Base-by-base conservation (phyloP, 331 rosid species). In the Acacia concinna region DNA sequence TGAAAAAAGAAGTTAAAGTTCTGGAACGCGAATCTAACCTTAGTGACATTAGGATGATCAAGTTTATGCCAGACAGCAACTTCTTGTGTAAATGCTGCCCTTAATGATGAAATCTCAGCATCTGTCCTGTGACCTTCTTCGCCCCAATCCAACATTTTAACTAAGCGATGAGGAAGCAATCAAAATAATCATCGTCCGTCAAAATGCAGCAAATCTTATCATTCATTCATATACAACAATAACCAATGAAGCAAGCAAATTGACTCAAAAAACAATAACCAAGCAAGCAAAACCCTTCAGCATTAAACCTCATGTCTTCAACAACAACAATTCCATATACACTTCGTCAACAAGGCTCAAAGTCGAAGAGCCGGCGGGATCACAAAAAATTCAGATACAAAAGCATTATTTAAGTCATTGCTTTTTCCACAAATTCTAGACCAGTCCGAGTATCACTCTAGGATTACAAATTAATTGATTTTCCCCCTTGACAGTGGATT, bases 21-120 rank as follows among this genome's bases (percentile, higher is more conserved):
- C 64, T 67, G 82, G 68, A 85, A 78, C 18, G 13, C 46, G 59
- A 54, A 79, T 78, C 40, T 49, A 81, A 95, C 99, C 98, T 93
- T 95, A 4, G 99, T 95, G 85, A 95, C 97, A 83, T 95, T 93
- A 68, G 99, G 99, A 82, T 95, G 99, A 52, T 93, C 97, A 60
- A 95, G 99, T 79, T 95, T 95, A 85, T 95, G 99, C 99, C 99
- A 95, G 43, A 95, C 99, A 77, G 91, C 98, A 84, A 95, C 99
- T 93, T 95, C 99, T 87, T 95, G 98, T 12, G 85, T 88, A 81
- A 95, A 95, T 12, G 97, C 98, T 31, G 99, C 84, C 84, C 99
- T 93, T 76, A 95, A 84, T 68, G 98, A 85, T 85, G 90, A 79
- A 81, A 95, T 85, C 85, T 95, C 99, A 79, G 97, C 90, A 28